Percentiles rank a stretch among this genome's conserved stretches.
Evolutionary conservation across 495 filamentous ascomycete genomes (phyloP).

Genomic region (Collariella sp.): DNA sequence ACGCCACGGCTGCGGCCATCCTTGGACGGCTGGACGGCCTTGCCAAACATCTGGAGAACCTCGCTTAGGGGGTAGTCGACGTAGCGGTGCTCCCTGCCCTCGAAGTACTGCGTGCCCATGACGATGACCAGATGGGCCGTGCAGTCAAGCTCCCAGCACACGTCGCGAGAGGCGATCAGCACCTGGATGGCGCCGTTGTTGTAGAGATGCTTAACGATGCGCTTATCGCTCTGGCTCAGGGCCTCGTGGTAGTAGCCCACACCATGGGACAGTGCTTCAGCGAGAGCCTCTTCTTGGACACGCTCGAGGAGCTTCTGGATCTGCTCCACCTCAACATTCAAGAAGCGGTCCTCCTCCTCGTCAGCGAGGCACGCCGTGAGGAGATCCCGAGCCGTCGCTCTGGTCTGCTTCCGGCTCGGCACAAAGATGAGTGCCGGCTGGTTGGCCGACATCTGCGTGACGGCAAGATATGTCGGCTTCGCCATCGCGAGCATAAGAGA

Average conservation of each 20-base stretch:
- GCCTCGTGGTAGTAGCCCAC: slow-evolving; percentile 98
- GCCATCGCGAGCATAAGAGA: slow-evolving; percentile 98
- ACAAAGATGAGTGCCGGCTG: slow-evolving; percentile 90
- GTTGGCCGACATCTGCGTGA: slow-evolving; percentile 74
- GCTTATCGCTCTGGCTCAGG: slow-evolving; percentile 76
- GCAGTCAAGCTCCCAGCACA: slow-evolving; percentile 89
- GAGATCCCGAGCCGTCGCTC: slow-evolving; percentile 82
- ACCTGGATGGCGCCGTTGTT: slow-evolving; percentile 88
- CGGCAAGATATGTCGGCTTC: slow-evolving; percentile 78
- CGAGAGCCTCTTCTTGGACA: slow-evolving; percentile 76
- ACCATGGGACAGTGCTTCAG: slow-evolving; percentile 86
- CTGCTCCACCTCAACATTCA: slow-evolving; percentile 71
- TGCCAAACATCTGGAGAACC: slow-evolving; percentile 99
- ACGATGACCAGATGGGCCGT: slow-evolving; percentile 86
- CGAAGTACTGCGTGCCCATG: slow-evolving; percentile 99
- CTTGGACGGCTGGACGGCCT: slow-evolving; percentile 63
- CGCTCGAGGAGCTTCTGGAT: slow-evolving; percentile 71
- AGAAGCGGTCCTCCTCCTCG: slow-evolving; percentile 88
- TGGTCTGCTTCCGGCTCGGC: slow-evolving; percentile 83
- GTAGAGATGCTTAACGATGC: slow-evolving; percentile 87
- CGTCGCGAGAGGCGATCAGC: slow-evolving; percentile 84
- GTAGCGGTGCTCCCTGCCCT: slow-evolving; percentile 94
- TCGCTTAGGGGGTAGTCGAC: slow-evolving; percentile 94
- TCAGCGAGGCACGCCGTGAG: slow-evolving; percentile 75
- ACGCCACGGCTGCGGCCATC: slow-evolving; percentile 84